phyloP scores from a whole-genome alignment of 257 asterid species.

The Salvia miltiorrhiza region DNA sequence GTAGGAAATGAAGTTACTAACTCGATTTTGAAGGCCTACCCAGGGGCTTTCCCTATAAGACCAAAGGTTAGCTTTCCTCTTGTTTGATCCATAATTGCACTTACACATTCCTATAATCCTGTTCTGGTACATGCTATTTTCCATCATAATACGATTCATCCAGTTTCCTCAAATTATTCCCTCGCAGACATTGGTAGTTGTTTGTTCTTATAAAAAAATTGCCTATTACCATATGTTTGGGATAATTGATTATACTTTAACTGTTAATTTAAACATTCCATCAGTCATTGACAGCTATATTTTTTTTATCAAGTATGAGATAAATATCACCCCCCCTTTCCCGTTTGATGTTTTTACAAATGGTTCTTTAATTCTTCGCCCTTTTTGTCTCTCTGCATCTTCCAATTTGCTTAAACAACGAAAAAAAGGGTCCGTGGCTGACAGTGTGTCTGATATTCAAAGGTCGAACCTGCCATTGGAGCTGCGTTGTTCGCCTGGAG shows the following conservation, averaged over 20 bases:
- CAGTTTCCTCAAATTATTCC: neutral
- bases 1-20: conserved; percentile 67
- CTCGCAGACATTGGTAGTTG: neutral
- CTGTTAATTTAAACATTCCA: no score
- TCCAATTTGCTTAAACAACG: neutral
- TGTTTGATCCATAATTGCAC: neutral
- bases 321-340: neutral
- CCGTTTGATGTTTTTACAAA: neutral
- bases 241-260: no score
- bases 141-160: no score
- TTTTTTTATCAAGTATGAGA: neutral
- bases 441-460: conserved; percentile 3
- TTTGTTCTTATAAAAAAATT: no score
- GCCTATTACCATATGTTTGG: no score
- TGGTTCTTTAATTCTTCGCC: neutral
- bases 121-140: no score
- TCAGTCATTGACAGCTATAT: neutral
- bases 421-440: neutral
- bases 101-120: neutral
- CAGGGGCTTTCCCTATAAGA: conserved; percentile 69
- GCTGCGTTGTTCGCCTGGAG: conserved; percentile 87
- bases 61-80: conserved; percentile 58
- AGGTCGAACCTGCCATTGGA: conserved; percentile 95
- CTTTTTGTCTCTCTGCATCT: neutral
- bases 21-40: conserved; percentile 62